Percentiles rank a stretch among this genome's conserved stretches.
Evolutionary conservation across 2,329 filamentous ascomycete species (phyloP).

Genomic region (Xylariaceae sp.): DNA sequence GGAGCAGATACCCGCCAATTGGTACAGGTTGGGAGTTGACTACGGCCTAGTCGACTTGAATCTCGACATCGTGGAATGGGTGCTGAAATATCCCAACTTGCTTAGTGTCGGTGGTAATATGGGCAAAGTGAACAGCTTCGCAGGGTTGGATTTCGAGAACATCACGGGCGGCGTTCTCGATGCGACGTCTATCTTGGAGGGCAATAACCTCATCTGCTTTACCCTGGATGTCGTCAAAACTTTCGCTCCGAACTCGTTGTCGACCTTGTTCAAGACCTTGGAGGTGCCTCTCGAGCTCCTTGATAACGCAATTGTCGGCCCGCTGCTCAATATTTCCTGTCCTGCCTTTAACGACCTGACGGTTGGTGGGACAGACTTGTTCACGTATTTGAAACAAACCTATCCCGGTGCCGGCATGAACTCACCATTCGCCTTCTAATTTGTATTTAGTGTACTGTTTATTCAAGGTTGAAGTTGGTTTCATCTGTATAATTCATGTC

Average conservation of each 20-base stretch:
- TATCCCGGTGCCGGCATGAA: not conserved
- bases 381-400: not conserved
- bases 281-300: constrained; percentile 30
- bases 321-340: constrained; percentile 27
- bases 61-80: constrained; percentile 37
- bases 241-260: constrained; percentile 39
- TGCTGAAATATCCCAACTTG: constrained; percentile 39
- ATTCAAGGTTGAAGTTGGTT: no score
- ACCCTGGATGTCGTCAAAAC: constrained; percentile 38
- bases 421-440: not conserved
- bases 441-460: no score
- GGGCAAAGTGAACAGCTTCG: constrained; percentile 47
- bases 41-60: constrained; percentile 43
- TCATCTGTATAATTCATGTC: no score
- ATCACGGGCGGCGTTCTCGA: constrained; percentile 44
- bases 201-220: constrained; percentile 43
- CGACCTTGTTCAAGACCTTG: constrained; percentile 34
- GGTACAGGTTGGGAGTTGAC: constrained; percentile 43
- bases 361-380: constrained; percentile 22
- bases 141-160: constrained; percentile 40
- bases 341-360: constrained; percentile 29
- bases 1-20: constrained; percentile 50
- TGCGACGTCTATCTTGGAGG: constrained; percentile 37
- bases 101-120: constrained; percentile 49
- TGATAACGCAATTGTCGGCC: constrained; percentile 28